Conservation (phyloP, 2,329 filamentous ascomycete species). For the Stagonosporopsis rhizophila region DNA sequence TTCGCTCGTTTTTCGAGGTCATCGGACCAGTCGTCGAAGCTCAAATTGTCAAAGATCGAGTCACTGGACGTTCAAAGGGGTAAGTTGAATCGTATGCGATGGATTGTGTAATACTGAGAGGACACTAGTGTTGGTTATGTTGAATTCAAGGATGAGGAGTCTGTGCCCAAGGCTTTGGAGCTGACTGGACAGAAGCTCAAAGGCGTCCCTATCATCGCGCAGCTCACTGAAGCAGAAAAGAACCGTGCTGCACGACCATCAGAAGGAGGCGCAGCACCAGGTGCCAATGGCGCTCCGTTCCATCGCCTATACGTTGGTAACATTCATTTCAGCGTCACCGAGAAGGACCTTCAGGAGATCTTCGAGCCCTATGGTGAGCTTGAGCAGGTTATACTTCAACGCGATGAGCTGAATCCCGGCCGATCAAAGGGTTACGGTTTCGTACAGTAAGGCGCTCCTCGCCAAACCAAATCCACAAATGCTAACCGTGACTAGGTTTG, state of each 20-base stretch:
- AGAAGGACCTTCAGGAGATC: conserved; percentile 92
- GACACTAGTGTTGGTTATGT: conserved; percentile 88
- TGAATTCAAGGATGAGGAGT: conserved; percentile 97
- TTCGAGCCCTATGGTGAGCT: conserved; percentile 98
- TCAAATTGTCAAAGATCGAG: conserved; percentile 97
- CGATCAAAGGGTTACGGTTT: conserved; percentile 86
- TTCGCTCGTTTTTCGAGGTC: conserved; percentile 95
- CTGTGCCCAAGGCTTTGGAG: conserved; percentile 90
- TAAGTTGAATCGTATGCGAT: conserved; percentile 56
- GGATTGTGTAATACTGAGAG: conserved; percentile 47
- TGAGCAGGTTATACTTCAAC: conserved; percentile 96
- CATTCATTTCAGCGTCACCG: conserved; percentile 99
- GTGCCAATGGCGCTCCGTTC: conserved; percentile 88
- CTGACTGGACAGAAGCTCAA: conserved; percentile 98
- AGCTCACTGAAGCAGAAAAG: conserved; percentile 98
- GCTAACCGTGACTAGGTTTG: conserved; percentile 71
- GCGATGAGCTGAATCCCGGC: conserved; percentile 76
- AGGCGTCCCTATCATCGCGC: conserved; percentile 98
- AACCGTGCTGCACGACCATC: conserved; percentile 92
- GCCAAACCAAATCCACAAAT: neutral
- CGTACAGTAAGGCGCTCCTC: conserved; percentile 78
- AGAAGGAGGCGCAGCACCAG: conserved; percentile 61
- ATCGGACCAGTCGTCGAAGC: conserved; percentile 94
- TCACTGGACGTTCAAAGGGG: conserved; percentile 97
- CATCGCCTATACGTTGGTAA: conserved; percentile 99